Conservation (phyloP, 2,329 filamentous ascomycete genomes). For the Cladosporium phlei region DNA sequence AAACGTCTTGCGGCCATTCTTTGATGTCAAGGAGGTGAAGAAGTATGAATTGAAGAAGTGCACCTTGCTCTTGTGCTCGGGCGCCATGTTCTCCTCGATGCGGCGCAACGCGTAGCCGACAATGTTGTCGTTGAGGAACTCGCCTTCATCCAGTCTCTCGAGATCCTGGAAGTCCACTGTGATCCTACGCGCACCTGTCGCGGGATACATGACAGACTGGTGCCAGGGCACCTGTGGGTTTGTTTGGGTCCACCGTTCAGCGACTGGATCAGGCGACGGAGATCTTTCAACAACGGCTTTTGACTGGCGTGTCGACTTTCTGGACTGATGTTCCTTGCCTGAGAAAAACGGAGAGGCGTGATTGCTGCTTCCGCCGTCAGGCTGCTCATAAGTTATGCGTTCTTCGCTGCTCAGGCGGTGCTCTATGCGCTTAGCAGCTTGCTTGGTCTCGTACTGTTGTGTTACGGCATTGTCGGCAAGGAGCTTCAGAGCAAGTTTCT, state of each 20-base stretch:
- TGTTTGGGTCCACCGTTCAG: constrained; percentile 22
- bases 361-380: neutral
- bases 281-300: constrained; percentile 14
- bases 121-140: constrained; percentile 89
- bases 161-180: constrained; percentile 70
- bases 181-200: constrained; percentile 55
- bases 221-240: constrained; percentile 26
- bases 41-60: constrained; percentile 95
- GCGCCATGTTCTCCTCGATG: constrained; percentile 28
- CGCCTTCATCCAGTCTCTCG: constrained; percentile 69
- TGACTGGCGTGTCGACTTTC: constrained; percentile 19
- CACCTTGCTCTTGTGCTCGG: constrained; percentile 51
- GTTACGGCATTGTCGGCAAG: neutral
- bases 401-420: too few relatives aligned
- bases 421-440: too few relatives aligned
- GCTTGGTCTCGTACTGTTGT: neutral
- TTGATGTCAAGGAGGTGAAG: constrained; percentile 66
- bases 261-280: constrained; percentile 13
- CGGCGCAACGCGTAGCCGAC: constrained; percentile 77
- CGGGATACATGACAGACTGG: constrained; percentile 57
- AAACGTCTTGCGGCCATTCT: constrained; percentile 53
- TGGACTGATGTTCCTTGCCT: neutral
- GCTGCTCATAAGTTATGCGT: neutral
- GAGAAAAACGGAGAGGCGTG: neutral
- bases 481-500: neutral